Percentiles rank a stretch among this genome's conserved stretches.
Evolutionary conservation across 2,329 filamentous ascomycete species (phyloP).

Genomic region (Beauveria sp.): DNA sequence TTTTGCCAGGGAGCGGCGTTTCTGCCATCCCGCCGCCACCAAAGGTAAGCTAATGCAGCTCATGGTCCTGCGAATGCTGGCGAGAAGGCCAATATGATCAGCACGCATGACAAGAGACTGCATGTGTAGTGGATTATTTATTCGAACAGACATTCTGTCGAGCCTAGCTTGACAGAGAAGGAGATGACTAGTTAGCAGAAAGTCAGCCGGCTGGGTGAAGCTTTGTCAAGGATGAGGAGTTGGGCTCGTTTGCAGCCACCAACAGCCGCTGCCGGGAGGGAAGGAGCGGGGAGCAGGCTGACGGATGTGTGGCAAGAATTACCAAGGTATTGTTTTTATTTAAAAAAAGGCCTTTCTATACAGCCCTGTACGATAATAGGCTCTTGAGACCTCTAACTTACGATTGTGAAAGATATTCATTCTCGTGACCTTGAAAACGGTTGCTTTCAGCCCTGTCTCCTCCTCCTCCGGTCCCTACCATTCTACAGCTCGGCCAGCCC

Average conservation of each 20-base stretch:
- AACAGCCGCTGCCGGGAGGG: background rate
- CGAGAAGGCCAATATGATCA: background rate
- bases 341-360: background rate
- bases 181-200: background rate
- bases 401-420: background rate
- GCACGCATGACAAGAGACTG: background rate
- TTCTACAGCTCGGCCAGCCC: background rate
- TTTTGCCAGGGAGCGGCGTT: no score
- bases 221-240: background rate
- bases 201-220: background rate
- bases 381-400: no score
- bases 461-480: background rate
- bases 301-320: background rate
- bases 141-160: no score
- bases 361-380: background rate
- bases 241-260: background rate
- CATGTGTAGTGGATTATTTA: background rate
- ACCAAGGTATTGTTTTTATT: background rate
- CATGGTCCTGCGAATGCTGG: background rate
- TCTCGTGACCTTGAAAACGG: background rate
- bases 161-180: background rate
- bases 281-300: background rate
- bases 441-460: background rate
- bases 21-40: no score
- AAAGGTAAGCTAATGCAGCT: background rate